Evolutionary conservation across 805 yeast species (phyloP).

Genomic region (Yarrowia divulgata): DNA sequence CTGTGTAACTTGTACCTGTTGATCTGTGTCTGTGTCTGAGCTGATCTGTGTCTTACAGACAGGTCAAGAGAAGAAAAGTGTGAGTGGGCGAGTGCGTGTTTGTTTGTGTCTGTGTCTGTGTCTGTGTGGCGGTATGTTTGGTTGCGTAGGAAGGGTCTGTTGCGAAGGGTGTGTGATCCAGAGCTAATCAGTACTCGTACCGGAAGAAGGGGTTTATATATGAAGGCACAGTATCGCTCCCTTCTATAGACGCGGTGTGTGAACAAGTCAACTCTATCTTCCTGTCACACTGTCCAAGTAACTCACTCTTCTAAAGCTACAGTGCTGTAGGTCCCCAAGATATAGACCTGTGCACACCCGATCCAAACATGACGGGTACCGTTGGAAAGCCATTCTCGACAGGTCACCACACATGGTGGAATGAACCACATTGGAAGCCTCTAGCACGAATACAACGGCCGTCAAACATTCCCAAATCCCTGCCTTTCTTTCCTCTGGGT

Average conservation of each 20-base stretch:
- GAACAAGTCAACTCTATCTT: slow-evolving; percentile 13
- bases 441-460: too few relatives aligned
- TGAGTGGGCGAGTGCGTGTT: not conserved
- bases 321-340: too few relatives aligned
- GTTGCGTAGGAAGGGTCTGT: not conserved
- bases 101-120: slow-evolving; percentile 1
- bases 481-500: not conserved
- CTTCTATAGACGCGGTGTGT: not conserved
- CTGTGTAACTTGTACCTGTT: too few relatives aligned
- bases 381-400: slow-evolving; percentile 11
- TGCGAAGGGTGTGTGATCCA: not conserved
- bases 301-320: not conserved
- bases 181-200: not conserved
- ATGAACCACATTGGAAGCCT: not conserved
- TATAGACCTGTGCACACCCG: too few relatives aligned
- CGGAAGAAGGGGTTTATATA: slow-evolving; percentile 10
- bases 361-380: slow-evolving; percentile 18
- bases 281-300: not conserved
- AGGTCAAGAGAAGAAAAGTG: not conserved
- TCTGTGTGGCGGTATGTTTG: not conserved
- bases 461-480: too few relatives aligned
- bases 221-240: slow-evolving; percentile 1
- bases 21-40: not conserved
- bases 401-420: not conserved
- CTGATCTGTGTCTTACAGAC: not conserved